A percentile compares a stretch with the other conserved stretches of the same genome.
phyloP scores from a whole-genome alignment of 768 basidiomycete species.

The Tylopilus vinaceipallidus region DNA sequence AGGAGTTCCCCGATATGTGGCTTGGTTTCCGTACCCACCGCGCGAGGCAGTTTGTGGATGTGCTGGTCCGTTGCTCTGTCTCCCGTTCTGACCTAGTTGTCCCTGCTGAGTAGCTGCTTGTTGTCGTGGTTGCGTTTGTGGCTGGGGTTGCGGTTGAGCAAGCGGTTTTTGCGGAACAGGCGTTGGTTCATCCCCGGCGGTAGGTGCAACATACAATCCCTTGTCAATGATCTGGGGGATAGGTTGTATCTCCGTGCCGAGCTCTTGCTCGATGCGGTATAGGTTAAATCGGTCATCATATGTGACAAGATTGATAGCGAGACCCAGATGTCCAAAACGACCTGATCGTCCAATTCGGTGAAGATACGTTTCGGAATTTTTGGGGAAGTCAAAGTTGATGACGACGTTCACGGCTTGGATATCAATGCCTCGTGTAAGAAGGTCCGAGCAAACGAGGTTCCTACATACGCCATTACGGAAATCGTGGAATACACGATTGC shows the following conservation, averaged over 20 bases:
- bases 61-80: constrained; percentile 25
- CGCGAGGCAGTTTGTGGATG: constrained; percentile 25
- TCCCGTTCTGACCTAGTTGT: constrained; percentile 27
- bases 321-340: constrained; percentile 93
- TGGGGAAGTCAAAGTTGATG: constrained; percentile 99
- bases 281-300: constrained; percentile 98
- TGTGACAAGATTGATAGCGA: constrained; percentile 97
- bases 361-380: constrained; percentile 98
- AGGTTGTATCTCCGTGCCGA: constrained; percentile 96
- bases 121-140: constrained; percentile 28
- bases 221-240: constrained; percentile 92
- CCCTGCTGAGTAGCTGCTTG: constrained; percentile 24
- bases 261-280: constrained; percentile 97
- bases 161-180: constrained; percentile 43
- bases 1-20: constrained; percentile 29
- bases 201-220: constrained; percentile 88
- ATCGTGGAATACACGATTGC: constrained; percentile 99
- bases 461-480: constrained; percentile 98
- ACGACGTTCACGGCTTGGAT: constrained; percentile 99
- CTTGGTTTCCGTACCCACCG: constrained; percentile 23
- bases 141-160: constrained; percentile 34
- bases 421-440: constrained; percentile 98
- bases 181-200: constrained; percentile 41
- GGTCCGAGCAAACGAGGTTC: constrained; percentile 96
- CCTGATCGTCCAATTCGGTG: constrained; percentile 98